Evolutionary conservation across 2,329 filamentous ascomycete genomes (phyloP).

Genomic region (Fusarium penzigii): DNA sequence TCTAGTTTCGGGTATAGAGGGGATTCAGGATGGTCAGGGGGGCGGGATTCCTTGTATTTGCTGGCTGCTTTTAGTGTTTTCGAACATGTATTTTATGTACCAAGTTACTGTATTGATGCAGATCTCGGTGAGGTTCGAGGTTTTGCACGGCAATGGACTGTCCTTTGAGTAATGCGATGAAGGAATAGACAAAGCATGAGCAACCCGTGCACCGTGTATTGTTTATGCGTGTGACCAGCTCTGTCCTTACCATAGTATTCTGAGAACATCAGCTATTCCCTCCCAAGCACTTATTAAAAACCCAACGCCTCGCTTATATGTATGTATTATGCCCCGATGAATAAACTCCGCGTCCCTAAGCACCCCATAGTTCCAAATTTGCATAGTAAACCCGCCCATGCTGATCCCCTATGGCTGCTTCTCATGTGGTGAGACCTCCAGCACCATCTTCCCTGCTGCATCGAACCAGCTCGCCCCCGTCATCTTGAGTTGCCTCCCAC

Average conservation of each 20-base stretch:
- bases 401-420: constrained; percentile 7
- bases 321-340: neutral
- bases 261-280: neutral
- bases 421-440: constrained; percentile 38
- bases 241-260: neutral
- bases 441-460: constrained; percentile 55
- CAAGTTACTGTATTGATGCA: neutral
- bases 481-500: constrained; percentile 59
- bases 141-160: neutral
- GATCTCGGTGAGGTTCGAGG: neutral
- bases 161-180: neutral
- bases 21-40: no score
- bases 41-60: neutral
- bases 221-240: neutral
- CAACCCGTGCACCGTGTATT: neutral
- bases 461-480: constrained; percentile 68
- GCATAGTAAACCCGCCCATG: neutral
- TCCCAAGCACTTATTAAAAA: constrained; percentile 1
- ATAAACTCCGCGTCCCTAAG: neutral
- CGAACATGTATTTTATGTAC: neutral
- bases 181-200: neutral
- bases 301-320: constrained; percentile 20
- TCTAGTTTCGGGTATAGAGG: neutral
- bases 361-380: neutral
- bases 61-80: neutral